Evolutionary conservation across 1,139 yeast genomes (phyloP), one percentile per base, ranked within the genome.

Genomic region (Scheffersomyces illinoinensis): DNA sequence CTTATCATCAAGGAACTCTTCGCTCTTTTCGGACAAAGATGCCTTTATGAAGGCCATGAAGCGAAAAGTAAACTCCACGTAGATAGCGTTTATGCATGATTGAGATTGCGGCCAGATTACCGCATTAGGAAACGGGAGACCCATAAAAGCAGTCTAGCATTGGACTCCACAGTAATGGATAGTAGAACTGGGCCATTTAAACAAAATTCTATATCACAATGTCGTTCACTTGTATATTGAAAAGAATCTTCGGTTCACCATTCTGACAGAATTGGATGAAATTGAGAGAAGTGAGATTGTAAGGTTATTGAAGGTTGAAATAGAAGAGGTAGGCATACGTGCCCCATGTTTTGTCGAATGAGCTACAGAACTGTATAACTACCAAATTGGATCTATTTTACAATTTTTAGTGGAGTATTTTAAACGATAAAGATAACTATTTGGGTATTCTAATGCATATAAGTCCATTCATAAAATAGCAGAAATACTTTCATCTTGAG

Each of bases 401-500:
- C 43, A 33, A 33, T 33, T 7, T 33, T 12, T 33, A 33, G 10
- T 33, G 10, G 4, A 8, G 43, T 2, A 14, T 8, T 33, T 33
- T 33, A 4, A 33, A 12, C 12, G 43, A 14, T 10, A 33, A 33
- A 8, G 43, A 3, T 33, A 33, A 33, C 17, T 33, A 33, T 33
- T 33, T 33, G 43, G 43, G 43, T 33, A 33, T 33, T 14, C 14
- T 33, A 33, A 12, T 33, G 43, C 5, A 8, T 8, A 33, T 7
- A 33, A 7, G 17, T 10, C 17, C 17, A 33, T 10, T 33, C 17
- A 33, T 33, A 2, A 17, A 63, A 50, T 63, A 48, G 50, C 21
- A 18, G 23, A 20, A 19, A 19, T 19, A 8, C 19, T n/a, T 48
- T 48, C 50, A 20, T 48, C 23, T n/a, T 20, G 21, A 21, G 50